Evolutionary conservation across 1,284 basidiomycete genomes (phyloP).

Genomic region (Malassezia japonica): DNA sequence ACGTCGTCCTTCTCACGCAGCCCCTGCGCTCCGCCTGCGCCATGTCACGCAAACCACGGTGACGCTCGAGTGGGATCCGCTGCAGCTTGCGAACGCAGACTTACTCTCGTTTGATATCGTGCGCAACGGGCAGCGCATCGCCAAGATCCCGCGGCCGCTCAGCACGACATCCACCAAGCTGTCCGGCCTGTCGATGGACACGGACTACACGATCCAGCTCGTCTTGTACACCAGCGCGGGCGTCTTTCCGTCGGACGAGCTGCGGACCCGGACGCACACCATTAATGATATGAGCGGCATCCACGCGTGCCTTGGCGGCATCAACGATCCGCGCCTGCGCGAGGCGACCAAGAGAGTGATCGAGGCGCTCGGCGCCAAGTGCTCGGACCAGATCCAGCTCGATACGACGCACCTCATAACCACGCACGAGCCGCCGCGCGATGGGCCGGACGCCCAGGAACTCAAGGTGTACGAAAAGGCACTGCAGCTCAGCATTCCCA

Average conservation of each 20-base stretch:
- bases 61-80: constrained; percentile 44
- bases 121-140: constrained; percentile 39
- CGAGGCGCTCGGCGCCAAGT: constrained; percentile 48
- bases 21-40: constrained; percentile 33
- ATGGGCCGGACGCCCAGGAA: not conserved
- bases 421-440: constrained; percentile 13
- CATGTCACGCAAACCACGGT: constrained; percentile 46
- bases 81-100: constrained; percentile 34
- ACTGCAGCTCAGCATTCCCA: constrained; percentile 43
- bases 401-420: constrained; percentile 46
- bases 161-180: constrained; percentile 45
- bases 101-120: constrained; percentile 44
- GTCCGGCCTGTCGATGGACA: constrained; percentile 39
- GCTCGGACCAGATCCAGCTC: constrained; percentile 84
- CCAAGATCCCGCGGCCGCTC: constrained; percentile 41
- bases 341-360: constrained; percentile 30
- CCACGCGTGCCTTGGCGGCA: constrained; percentile 40
- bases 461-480: constrained; percentile 30
- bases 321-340: constrained; percentile 23
- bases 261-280: constrained; percentile 38
- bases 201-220: constrained; percentile 46
- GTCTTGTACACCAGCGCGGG: constrained; percentile 44
- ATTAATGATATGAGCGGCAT: constrained; percentile 44
- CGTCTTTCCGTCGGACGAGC: constrained; percentile 29
- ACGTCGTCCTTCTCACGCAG: constrained; percentile 16